A percentile compares a stretch with the other conserved stretches of the same genome.
These are phyloP conservation scores for Vitis labrusca DNA, from an alignment of 164 flowering plant species.

Conservation along the genomic window DNA sequence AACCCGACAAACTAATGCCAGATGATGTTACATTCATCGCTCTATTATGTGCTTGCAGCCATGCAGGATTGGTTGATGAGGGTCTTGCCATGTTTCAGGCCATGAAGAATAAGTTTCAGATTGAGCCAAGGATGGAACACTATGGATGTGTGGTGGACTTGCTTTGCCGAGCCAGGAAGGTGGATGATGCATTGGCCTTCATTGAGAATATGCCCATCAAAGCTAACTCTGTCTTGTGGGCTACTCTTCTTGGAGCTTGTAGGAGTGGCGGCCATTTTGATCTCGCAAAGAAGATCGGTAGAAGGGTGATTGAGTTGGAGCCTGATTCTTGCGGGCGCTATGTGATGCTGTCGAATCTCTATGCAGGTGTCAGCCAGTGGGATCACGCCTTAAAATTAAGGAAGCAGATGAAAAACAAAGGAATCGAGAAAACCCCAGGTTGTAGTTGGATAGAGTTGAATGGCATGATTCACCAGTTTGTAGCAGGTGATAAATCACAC, in stretches of 20 bases:
- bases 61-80: conserved; percentile 30
- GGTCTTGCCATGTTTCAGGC: conserved; percentile 21
- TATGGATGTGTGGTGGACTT: conserved; percentile 46
- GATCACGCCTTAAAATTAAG: conserved; percentile 14
- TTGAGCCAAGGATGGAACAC: conserved; percentile 39
- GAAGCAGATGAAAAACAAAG: conserved; percentile 18
- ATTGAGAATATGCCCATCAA: conserved; percentile 19
- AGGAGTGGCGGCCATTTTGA: conserved; percentile 8
- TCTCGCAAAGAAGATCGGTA: conserved; percentile 17
- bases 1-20: conserved; percentile 20
- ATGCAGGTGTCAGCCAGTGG: conserved; percentile 17
- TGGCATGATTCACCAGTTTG: conserved; percentile 28
- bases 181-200: conserved; percentile 16
- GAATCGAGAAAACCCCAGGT: conserved; percentile 17
- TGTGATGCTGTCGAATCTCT: conserved; percentile 22
- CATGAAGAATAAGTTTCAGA: conserved; percentile 23
- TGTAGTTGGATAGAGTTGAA: conserved; percentile 24
- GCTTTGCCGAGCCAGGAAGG: conserved; percentile 30
- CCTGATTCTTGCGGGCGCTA: conserved; percentile 21
- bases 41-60: conserved; percentile 40
- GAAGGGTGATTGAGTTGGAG: conserved; percentile 16
- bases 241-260: conserved; percentile 22
- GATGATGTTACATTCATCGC: conserved; percentile 38
- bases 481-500: conserved; percentile 37
- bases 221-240: conserved; percentile 20